Evolutionary conservation across 345 rosid genomes (phyloP).

Genomic region (Camelina sativa): DNA sequence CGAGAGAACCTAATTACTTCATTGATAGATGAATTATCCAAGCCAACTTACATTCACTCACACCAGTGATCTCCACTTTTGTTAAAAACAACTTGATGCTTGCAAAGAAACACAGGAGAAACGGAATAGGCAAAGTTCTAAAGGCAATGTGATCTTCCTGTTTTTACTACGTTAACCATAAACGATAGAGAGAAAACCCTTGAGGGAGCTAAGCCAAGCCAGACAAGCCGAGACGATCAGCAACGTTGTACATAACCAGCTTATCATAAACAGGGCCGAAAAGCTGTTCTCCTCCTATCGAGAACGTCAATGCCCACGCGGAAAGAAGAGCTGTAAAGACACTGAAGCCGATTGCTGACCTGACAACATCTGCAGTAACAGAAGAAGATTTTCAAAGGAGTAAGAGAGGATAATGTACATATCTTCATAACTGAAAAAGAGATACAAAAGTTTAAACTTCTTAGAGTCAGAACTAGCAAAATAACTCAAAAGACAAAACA

Average conservation of each 20-base stretch:
- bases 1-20: neutral
- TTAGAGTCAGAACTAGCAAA: constrained; percentile 8
- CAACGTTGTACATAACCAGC: constrained; percentile 92
- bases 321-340: constrained; percentile 61
- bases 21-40: neutral
- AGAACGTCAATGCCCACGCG: constrained; percentile 91
- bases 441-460: neutral
- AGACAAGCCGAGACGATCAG: constrained; percentile 84
- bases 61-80: constrained; percentile 14
- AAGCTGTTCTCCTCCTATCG: constrained; percentile 79
- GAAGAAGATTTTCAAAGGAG: constrained; percentile 12
- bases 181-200: neutral
- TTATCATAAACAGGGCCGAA: constrained; percentile 84
- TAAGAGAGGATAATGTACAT: constrained; percentile 11
- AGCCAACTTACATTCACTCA: constrained; percentile 14
- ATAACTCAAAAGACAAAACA: neutral
- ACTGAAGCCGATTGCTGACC: constrained; percentile 81
- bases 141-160: neutral
- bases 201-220: constrained; percentile 48
- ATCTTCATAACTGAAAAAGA: neutral
- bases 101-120: neutral
- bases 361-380: constrained; percentile 62
- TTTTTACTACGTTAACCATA: constrained; percentile 6
- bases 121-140: neutral
- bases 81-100: neutral